Conservation (phyloP, 1,284 basidiomycete species). For the Fomitopsis schrenkii region DNA sequence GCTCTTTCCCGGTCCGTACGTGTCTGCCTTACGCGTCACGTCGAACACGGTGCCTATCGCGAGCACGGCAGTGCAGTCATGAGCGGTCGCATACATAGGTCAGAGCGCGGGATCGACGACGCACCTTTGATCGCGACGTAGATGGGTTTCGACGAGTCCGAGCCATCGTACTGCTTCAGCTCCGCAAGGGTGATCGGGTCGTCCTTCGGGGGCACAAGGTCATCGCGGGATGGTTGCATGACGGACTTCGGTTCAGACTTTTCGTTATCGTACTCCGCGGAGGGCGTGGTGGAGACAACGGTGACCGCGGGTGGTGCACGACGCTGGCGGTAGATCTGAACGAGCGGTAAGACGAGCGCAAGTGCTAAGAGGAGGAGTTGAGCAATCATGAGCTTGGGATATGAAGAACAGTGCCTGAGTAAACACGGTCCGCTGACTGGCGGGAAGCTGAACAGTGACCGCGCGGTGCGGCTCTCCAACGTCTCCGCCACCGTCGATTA, state of each 20-base stretch:
- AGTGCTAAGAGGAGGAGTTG: conserved; percentile 15
- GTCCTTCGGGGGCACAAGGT: conserved; percentile 74
- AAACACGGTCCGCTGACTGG: conserved; percentile 1
- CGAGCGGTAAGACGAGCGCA: conserved; percentile 17
- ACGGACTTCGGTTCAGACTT: conserved; percentile 50
- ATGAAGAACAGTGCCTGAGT: neutral
- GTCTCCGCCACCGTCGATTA: neutral
- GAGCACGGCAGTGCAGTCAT: neutral
- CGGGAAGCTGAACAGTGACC: neutral
- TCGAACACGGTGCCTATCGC: conserved; percentile 76
- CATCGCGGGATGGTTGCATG: conserved; percentile 60
- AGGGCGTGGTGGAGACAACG: conserved; percentile 1
- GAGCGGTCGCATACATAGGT: neutral
- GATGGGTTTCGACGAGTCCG: conserved; percentile 61
- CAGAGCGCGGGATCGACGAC: conserved; percentile 8
- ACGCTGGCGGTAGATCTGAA: conserved; percentile 14
- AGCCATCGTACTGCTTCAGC: conserved; percentile 70
- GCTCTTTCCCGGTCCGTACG: conserved; percentile 72
- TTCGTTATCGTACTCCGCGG: conserved; percentile 10
- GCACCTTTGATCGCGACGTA: conserved; percentile 88
- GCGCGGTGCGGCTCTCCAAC: neutral
- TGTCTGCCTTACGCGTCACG: conserved; percentile 76
- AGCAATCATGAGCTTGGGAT: conserved; percentile 11
- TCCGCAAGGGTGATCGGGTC: conserved; percentile 71
- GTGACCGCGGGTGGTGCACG: conserved; percentile 6